phyloP scores from a whole-genome alignment of 208 protist genomes.

The Porcisia hertigi region DNA sequence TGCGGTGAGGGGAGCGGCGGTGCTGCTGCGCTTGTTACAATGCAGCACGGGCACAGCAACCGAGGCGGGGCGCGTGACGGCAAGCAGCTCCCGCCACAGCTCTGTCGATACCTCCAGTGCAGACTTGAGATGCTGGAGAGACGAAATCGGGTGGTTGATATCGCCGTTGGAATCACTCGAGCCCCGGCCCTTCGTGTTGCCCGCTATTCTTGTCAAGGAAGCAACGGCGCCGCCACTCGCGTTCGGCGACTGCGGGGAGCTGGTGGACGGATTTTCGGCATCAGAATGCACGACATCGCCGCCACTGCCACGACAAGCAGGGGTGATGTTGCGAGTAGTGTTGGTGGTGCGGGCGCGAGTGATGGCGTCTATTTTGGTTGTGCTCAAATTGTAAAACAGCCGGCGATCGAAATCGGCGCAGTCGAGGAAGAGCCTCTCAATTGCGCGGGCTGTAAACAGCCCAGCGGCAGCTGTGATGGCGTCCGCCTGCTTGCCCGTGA shows the following conservation, averaged over 20 bases:
- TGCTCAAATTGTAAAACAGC: slow-evolving; percentile 52
- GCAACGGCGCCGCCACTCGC: background rate
- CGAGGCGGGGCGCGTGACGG: slow-evolving; percentile 23
- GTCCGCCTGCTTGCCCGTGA: slow-evolving; percentile 60
- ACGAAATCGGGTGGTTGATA: slow-evolving; percentile 5
- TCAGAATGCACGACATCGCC: background rate
- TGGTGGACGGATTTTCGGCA: background rate
- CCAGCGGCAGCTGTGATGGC: slow-evolving; percentile 49
- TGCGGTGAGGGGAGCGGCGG: background rate
- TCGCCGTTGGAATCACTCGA: background rate
- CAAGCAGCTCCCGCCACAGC: slow-evolving; percentile 31
- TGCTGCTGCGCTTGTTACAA: slow-evolving; percentile 2
- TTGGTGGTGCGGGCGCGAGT: slow-evolving; percentile 13
- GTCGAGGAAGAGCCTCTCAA: slow-evolving; percentile 36
- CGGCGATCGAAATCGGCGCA: slow-evolving; percentile 40
- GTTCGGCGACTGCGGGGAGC: background rate
- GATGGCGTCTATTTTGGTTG: slow-evolving; percentile 6
- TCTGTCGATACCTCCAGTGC: slow-evolving; percentile 12
- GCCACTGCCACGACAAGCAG: background rate
- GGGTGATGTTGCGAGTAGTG: background rate
- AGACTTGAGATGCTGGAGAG: slow-evolving; percentile 11
- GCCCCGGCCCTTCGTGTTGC: background rate
- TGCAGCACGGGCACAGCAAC: slow-evolving; percentile 22
- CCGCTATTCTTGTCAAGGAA: background rate
- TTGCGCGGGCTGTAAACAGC: slow-evolving; percentile 13